Base-by-base conservation (phyloP, 2,329 filamentous ascomycete species). In the Aspergillus viridinutans region DNA sequence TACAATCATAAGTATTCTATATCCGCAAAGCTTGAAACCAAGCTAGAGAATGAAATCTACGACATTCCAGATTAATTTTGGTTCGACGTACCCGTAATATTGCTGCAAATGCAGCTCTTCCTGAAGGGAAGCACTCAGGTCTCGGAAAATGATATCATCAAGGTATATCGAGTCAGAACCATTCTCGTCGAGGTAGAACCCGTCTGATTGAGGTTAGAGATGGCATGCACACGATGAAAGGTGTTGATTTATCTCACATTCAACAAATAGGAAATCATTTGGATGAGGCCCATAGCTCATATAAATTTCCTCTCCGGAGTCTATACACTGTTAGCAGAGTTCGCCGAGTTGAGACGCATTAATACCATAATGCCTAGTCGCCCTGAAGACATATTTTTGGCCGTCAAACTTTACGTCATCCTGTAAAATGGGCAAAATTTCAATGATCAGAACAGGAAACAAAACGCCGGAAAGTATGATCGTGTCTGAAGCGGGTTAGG, bases 241-340 rank as follows among this genome's bases (percentile, higher is more conserved):
- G 23, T 6, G n/a, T 17, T 35, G 17, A 14, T 17, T 21, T 10
- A n/a, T n/a, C 72, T 65, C 60, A 78, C 76, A 78, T 68, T 78
- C 76, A 28, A 70, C 66, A 29, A 76, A 62, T 10, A 78, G 71
- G 45, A 76, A 72, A 59, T 78, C 76, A 58, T 75, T 78, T 1
- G 74, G 67, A 63, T 78, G 76, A 53, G 68, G 65, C 4, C 76
- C 76, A 48, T 78, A 78, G 25, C 73, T 77, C 64, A 77, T 75
- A 55, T 69, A 78, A 23, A 78, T 68, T 55, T 78, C 75, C 50
- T 78, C 75, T 14, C 75, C 75, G 50, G 14, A n/a, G 23, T 50
- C 25, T 49, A 28, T 14, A 50, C 50, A 52, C 12, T 21, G 48
- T 48, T 10, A 54, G 42, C 28, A 14, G 6, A n/a, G 3, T 32